Base-by-base conservation (phyloP, 805 yeast species). In the Wickerhamomyces mucosus region DNA sequence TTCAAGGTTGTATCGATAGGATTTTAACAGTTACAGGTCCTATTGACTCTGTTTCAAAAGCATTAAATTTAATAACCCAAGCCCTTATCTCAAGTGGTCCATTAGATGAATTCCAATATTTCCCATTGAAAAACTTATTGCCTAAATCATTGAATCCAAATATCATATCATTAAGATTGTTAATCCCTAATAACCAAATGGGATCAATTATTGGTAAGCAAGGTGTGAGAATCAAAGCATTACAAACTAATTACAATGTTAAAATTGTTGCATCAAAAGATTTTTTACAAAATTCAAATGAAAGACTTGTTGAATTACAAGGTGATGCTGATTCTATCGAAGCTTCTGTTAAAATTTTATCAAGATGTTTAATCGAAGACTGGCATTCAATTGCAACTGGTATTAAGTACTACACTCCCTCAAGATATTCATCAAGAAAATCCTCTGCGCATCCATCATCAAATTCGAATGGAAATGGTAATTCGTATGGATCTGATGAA, bases 181-280 rank as follows among this genome's bases (percentile, higher is more conserved):
- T 86, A 40, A 67, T 85, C 37, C 85, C 95, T 25, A 84, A 85
- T 55, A 67, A 77, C 31, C 95, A 84, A 53, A 76, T 85, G 74
- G 95, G 95, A 24, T 76, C 94, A 7, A 69, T 86, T 28, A 85
- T 86, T 50, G 96, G 96, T 32, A 74, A 80, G 36, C 81, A 72
- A 38, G 96, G 96, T 32, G 60, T 65, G 10, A 69, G 86, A 51
- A 86, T 86, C 50, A 85, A 83, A 60, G 67, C 78, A 25, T 71
- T 85, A 38, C 92, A 82, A 59, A 78, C 75, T 37, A 60, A 58
- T 20, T 77, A 63, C 53, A 62, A 68, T 34, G 84, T 86, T 32
- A 78, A 80, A 50, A 80, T 86, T 72, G 85, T 83, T 34, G 95
- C 94, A 9, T 78, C 94, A 21, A 85, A 84, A 51, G 85, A 83